Evolutionary conservation across 75 land plant species (phyloP).

Genomic region (Azolla pinnata): DNA sequence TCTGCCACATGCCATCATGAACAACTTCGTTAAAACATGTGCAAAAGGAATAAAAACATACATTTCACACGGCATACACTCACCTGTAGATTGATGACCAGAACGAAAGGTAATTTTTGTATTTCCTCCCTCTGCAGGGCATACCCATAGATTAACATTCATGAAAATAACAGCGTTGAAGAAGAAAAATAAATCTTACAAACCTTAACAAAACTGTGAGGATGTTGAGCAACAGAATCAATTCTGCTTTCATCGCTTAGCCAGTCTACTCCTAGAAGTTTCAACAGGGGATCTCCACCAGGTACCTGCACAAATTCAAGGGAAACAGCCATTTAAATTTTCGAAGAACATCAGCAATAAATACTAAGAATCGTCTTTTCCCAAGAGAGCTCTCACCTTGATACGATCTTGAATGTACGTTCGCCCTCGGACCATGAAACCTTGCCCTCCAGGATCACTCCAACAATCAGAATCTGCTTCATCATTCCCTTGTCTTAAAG

Average conservation of each 20-base stretch:
- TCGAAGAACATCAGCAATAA: slow-evolving; percentile 2
- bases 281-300: slow-evolving; percentile 33
- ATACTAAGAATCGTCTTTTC: neutral
- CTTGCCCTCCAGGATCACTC: slow-evolving; percentile 63
- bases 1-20: no score
- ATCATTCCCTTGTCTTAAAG: slow-evolving; percentile 35
- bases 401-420: slow-evolving; percentile 63
- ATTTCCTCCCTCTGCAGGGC: slow-evolving; percentile 19
- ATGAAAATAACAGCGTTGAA: no score
- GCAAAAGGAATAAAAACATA: no score
- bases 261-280: slow-evolving; percentile 34
- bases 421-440: slow-evolving; percentile 82
- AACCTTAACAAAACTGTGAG: slow-evolving; percentile 27
- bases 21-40: no score
- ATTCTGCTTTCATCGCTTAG: slow-evolving; percentile 23
- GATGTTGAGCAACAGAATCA: slow-evolving; percentile 19
- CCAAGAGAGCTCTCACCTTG: slow-evolving; percentile 41
- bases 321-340: no score
- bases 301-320: slow-evolving; percentile 15
- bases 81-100: slow-evolving; percentile 32
- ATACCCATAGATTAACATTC: neutral
- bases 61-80: neutral
- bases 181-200: neutral
- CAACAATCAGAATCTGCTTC: slow-evolving; percentile 59
- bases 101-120: slow-evolving; percentile 24